Evolutionary conservation across 2,329 filamentous ascomycete species (phyloP).

Genomic region (Aspergillus nomiae): DNA sequence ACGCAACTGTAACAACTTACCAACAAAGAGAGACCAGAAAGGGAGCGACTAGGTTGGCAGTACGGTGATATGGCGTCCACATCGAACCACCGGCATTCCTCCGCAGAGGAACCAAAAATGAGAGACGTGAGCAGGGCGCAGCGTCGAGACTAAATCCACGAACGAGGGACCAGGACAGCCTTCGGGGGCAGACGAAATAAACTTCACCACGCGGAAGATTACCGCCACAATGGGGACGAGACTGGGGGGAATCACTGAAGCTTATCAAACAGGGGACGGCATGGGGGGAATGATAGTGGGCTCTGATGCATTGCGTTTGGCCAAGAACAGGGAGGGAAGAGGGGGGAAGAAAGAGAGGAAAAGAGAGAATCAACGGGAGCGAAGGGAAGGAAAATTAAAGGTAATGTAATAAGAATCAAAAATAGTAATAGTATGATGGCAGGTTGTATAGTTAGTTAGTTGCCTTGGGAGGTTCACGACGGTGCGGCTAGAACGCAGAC

Average conservation of each 20-base stretch:
- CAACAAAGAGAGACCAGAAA: background rate
- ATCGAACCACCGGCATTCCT: background rate
- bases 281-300: background rate
- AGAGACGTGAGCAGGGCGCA: background rate
- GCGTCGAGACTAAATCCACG: background rate
- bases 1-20: background rate
- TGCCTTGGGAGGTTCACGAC: background rate
- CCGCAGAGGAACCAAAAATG: background rate
- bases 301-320: constrained; percentile 3
- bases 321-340: constrained; percentile 1
- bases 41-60: background rate
- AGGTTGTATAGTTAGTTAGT: background rate
- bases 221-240: constrained; percentile 2
- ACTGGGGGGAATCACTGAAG: constrained; percentile 3
- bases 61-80: background rate
- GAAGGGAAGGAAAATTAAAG: constrained; percentile 5
- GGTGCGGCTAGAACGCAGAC: background rate
- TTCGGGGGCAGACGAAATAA: background rate
- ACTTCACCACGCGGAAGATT: constrained; percentile 4
- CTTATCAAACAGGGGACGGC: constrained; percentile 7
- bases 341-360: background rate
- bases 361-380: background rate
- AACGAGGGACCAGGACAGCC: background rate
- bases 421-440: background rate
- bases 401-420: constrained; percentile 8